phyloP scores from a whole-genome alignment of 1,139 yeast species.

The Barnettozyma hawaiiensis region DNA sequence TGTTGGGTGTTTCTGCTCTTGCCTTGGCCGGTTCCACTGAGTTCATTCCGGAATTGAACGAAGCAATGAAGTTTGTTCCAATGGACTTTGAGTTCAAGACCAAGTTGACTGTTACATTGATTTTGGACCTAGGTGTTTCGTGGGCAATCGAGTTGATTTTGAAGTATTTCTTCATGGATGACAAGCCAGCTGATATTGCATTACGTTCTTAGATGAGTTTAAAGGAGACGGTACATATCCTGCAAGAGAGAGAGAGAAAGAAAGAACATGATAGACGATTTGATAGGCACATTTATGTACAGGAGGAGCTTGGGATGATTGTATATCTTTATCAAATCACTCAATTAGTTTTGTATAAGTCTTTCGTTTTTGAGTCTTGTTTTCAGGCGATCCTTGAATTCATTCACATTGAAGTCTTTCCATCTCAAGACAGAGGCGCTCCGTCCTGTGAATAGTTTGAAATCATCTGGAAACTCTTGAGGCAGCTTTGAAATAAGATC shows the following conservation, averaged over 20 bases:
- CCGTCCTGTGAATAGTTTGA: slow-evolving; percentile 15
- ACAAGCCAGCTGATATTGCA: slow-evolving; percentile 90
- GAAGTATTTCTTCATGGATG: slow-evolving; percentile 85
- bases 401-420: slow-evolving; percentile 19
- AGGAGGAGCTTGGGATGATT: not conserved
- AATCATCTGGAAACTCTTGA: slow-evolving; percentile 18
- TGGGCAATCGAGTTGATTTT: slow-evolving; percentile 76
- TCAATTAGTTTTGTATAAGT: not conserved
- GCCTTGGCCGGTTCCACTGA: slow-evolving; percentile 94
- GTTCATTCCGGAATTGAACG: slow-evolving; percentile 89
- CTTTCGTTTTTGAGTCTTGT: not conserved
- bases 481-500: slow-evolving; percentile 23
- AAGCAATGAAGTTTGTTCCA: slow-evolving; percentile 85
- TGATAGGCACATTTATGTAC: not conserved
- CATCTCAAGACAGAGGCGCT: slow-evolving; percentile 19
- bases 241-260: not conserved
- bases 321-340: not conserved
- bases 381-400: slow-evolving; percentile 10
- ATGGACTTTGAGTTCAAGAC: slow-evolving; percentile 72
- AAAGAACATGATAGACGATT: not conserved
- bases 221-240: not conserved
- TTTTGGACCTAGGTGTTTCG: slow-evolving; percentile 70
- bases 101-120: slow-evolving; percentile 67
- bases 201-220: slow-evolving; percentile 15
- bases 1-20: slow-evolving; percentile 82